These are phyloP conservation scores for Neoscytalidium dimidiatum DNA, from an alignment of 2,329 filamentous ascomycete genomes.

Conservation along the genomic window DNA sequence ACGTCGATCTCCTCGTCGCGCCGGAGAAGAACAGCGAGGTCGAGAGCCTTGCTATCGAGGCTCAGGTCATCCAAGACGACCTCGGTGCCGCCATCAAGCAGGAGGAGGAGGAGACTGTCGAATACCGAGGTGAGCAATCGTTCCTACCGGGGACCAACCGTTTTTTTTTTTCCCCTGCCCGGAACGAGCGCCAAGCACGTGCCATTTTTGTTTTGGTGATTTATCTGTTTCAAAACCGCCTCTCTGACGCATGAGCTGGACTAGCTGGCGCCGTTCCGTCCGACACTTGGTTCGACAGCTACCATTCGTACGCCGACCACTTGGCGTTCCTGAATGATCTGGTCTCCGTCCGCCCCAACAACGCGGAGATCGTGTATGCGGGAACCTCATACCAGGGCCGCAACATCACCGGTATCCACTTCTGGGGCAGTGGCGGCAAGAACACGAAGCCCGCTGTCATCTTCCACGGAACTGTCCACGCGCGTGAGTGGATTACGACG, in stretches of 20 bases:
- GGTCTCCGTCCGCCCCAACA: constrained; percentile 32
- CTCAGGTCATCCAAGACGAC: constrained; percentile 35
- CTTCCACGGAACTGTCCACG: constrained; percentile 41
- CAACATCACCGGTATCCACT: constrained; percentile 37
- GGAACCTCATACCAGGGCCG: constrained; percentile 37
- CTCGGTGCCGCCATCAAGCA: constrained; percentile 35
- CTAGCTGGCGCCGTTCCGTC: constrained; percentile 29
- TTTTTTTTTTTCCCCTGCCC: background rate
- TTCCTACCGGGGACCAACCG: too few species aligned
- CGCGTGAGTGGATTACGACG: constrained; percentile 40
- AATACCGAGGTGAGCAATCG: constrained; percentile 30
- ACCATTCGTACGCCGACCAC: constrained; percentile 38
- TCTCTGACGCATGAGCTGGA: background rate
- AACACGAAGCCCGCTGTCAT: constrained; percentile 40
- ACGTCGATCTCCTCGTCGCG: constrained; percentile 40
- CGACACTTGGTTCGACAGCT: constrained; percentile 39
- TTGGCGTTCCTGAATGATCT: constrained; percentile 36
- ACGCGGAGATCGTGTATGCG: constrained; percentile 36
- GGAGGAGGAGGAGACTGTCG: constrained; percentile 29
- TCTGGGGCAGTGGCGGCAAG: constrained; percentile 40
- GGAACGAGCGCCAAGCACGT: background rate
- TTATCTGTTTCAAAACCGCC: background rate
- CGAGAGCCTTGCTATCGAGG: constrained; percentile 29
- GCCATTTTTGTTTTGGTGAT: background rate
- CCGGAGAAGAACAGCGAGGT: constrained; percentile 35